phyloP scores from a whole-genome alignment of 768 basidiomycete genomes.

The Termitomyces sp. region DNA sequence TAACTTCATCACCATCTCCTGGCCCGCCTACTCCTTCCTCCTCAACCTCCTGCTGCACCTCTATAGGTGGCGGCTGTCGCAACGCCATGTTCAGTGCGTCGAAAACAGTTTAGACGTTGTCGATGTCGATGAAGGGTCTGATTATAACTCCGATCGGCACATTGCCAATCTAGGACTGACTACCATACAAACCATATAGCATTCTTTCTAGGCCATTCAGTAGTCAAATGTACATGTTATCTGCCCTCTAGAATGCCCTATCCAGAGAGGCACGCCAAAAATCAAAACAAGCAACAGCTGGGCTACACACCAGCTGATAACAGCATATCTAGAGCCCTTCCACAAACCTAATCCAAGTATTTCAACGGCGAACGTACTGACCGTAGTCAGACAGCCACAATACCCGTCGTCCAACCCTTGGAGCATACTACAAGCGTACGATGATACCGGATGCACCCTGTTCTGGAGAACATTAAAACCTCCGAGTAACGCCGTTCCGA shows the following conservation, averaged over 20 bases:
- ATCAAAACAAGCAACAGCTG: slow-evolving; percentile 71
- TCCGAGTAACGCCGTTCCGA: slow-evolving; percentile 83
- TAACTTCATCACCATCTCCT: slow-evolving; percentile 68
- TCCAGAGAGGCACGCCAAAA: slow-evolving; percentile 60
- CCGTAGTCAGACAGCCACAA: slow-evolving; percentile 91
- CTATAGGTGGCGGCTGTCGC: slow-evolving; percentile 30
- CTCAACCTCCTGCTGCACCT: slow-evolving; percentile 52
- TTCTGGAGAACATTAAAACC: slow-evolving; percentile 66
- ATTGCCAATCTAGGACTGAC: slow-evolving; percentile 9
- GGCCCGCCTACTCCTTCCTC: slow-evolving; percentile 57
- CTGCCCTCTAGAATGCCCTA: slow-evolving; percentile 35
- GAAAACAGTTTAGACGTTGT: slow-evolving; percentile 11
- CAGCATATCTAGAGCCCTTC: slow-evolving; percentile 64
- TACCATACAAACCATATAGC: not conserved
- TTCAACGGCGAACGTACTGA: slow-evolving; percentile 91
- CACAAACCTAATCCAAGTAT: slow-evolving; percentile 48
- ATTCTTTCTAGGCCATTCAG: not conserved
- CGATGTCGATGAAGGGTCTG: slow-evolving; percentile 18
- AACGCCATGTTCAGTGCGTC: slow-evolving; percentile 26
- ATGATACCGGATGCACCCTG: slow-evolving; percentile 32
- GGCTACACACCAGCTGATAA: slow-evolving; percentile 61
- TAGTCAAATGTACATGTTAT: slow-evolving; percentile 43
- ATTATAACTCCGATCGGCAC: slow-evolving; percentile 32
- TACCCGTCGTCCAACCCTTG: slow-evolving; percentile 88
- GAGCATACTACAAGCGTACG: slow-evolving; percentile 61